These are phyloP conservation scores for Metarhizium brunneum DNA, from an alignment of 2,329 filamentous ascomycete species.

Conservation along the genomic window DNA sequence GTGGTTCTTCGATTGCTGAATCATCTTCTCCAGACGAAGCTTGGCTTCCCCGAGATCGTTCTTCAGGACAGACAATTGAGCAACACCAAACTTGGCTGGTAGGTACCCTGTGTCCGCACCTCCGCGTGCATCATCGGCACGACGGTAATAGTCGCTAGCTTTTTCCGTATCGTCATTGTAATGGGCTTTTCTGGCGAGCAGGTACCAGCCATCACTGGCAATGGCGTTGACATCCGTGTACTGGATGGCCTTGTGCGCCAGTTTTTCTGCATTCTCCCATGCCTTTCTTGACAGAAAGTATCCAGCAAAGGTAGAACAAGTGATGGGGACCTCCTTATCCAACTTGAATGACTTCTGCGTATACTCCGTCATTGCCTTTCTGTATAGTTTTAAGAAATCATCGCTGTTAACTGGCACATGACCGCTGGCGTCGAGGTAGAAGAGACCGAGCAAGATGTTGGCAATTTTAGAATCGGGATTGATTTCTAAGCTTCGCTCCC, in stretches of 20 bases:
- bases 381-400: conserved; percentile 77
- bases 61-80: conserved; percentile 78
- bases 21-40: conserved; percentile 86
- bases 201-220: conserved; percentile 95
- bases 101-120: conserved; percentile 85
- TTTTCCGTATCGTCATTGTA: conserved; percentile 65
- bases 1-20: conserved; percentile 71
- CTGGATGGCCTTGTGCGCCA: conserved; percentile 89
- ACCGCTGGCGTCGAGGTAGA: conserved; percentile 79
- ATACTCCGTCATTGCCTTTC: conserved; percentile 88
- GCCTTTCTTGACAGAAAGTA: conserved; percentile 83
- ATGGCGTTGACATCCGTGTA: conserved; percentile 94
- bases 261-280: conserved; percentile 70
- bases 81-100: conserved; percentile 88
- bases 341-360: conserved; percentile 90
- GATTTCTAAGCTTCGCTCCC: conserved; percentile 80
- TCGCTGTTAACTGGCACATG: conserved; percentile 76
- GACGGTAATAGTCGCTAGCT: conserved; percentile 78
- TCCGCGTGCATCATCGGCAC: conserved; percentile 84
- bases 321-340: conserved; percentile 83
- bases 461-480: conserved; percentile 78
- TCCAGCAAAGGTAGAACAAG: conserved; percentile 79
- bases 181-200: conserved; percentile 86
- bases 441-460: conserved; percentile 81
- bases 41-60: conserved; percentile 87